These are phyloP conservation scores for Neurospora discreta DNA, from an alignment of 495 filamentous ascomycete genomes.

Conservation along the genomic window DNA sequence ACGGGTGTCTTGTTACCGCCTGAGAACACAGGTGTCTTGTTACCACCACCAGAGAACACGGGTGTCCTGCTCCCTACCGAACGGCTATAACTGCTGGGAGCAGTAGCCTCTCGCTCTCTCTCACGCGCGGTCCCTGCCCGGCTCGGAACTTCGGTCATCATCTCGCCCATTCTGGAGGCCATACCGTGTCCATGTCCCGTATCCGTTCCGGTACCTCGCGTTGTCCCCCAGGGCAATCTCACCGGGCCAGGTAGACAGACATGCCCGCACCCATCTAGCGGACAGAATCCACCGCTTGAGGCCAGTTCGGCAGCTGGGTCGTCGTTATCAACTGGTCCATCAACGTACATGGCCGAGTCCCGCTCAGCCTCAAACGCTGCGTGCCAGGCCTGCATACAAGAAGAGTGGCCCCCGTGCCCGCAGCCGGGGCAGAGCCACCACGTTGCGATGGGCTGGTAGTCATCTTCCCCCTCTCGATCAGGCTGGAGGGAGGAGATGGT, in stretches of 20 bases:
- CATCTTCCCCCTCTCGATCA: background rate
- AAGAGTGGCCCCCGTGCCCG: constrained; percentile 62
- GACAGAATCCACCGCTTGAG: constrained; percentile 59
- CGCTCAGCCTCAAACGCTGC: constrained; percentile 11
- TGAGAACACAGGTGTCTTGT: background rate
- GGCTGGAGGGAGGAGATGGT: background rate
- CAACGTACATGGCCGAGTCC: background rate
- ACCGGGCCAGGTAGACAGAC: constrained; percentile 55
- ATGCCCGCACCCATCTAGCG: constrained; percentile 61
- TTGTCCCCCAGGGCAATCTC: background rate
- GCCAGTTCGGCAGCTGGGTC: constrained; percentile 22
- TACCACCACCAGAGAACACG: background rate
- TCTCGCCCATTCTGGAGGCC: constrained; percentile 33
- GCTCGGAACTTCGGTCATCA: constrained; percentile 31
- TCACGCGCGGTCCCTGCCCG: constrained; percentile 28
- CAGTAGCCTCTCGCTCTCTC: constrained; percentile 2
- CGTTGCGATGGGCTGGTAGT: constrained; percentile 20
- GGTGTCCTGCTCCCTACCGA: background rate
- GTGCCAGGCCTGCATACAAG: constrained; percentile 60
- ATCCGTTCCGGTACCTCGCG: background rate
- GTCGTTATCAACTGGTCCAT: constrained; percentile 2
- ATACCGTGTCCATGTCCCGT: constrained; percentile 20
- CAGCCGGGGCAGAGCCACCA: constrained; percentile 70
- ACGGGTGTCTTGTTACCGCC: background rate
- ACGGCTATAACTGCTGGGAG: background rate